Percentiles rank a stretch among this genome's conserved stretches.
Conservation (phyloP, 1,284 basidiomycete species). For the Agroathelia rolfsii region DNA sequence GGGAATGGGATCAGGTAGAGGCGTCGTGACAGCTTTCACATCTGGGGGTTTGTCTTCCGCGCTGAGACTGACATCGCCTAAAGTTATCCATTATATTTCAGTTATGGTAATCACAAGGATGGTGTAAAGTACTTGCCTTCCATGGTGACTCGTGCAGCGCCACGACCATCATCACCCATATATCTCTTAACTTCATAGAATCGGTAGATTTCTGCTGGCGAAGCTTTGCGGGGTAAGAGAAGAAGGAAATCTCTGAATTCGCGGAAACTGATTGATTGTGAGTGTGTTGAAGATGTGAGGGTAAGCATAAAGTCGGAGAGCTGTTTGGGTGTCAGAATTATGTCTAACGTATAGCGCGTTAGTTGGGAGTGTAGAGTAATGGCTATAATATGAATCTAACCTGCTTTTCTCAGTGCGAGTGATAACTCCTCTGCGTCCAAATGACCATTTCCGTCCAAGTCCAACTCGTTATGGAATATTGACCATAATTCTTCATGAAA, state of each 20-base stretch:
- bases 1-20: conserved; percentile 16
- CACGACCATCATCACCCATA: conserved; percentile 67
- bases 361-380: conserved; percentile 9
- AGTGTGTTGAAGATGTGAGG: conserved; percentile 58
- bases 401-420: conserved; percentile 62
- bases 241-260: conserved; percentile 89
- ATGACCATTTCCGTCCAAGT: conserved; percentile 78
- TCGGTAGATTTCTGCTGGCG: conserved; percentile 77
- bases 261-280: conserved; percentile 67
- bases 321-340: conserved; percentile 55
- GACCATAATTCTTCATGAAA: conserved; percentile 68
- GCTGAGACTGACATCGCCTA: conserved; percentile 68
- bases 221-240: conserved; percentile 73
- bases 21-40: too few species aligned
- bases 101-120: conserved; percentile 1
- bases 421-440: conserved; percentile 68
- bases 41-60: conserved; percentile 56
- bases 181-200: conserved; percentile 76
- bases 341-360: conserved; percentile 36
- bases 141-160: conserved; percentile 74
- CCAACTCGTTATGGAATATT: conserved; percentile 81
- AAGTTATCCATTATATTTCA: conserved; percentile 13
- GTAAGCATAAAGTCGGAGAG: conserved; percentile 75
- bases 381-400: conserved; percentile 33
- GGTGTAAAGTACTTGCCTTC: conserved; percentile 50